Evolutionary conservation across 2,329 filamentous ascomycete genomes (phyloP).

Genomic region (Gremmenia infestans): DNA sequence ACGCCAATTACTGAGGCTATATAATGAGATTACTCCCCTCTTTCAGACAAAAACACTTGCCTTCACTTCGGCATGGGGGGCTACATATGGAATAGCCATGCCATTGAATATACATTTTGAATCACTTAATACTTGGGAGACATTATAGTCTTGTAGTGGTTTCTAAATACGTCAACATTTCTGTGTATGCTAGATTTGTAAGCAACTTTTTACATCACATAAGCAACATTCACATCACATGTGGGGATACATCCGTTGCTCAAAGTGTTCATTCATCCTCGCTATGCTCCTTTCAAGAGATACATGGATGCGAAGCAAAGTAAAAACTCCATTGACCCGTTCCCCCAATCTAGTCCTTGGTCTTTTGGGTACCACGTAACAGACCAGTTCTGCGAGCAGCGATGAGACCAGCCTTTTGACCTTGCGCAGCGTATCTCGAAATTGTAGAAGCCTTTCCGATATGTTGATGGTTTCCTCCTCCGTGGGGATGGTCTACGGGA

Average conservation of each 20-base stretch:
- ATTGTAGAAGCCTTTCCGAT: constrained; percentile 97
- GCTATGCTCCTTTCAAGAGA: constrained; percentile 30
- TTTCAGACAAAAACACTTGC: no score
- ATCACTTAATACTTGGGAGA: no score
- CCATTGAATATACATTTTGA: no score
- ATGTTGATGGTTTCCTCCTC: constrained; percentile 99
- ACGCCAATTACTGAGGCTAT: no score
- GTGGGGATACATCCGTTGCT: background rate
- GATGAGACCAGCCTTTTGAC: constrained; percentile 99
- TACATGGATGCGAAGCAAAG: constrained; percentile 33
- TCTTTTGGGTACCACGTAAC: constrained; percentile 99
- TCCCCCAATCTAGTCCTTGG: constrained; percentile 70
- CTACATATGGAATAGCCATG: no score
- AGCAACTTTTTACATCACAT: background rate
- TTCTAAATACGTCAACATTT: no score
- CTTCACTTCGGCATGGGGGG: no score
- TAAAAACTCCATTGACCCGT: constrained; percentile 27
- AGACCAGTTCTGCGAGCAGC: constrained; percentile 99
- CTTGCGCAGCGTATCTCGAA: constrained; percentile 92
- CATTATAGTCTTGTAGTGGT: no score
- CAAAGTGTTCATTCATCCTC: constrained; percentile 29
- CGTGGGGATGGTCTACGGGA: constrained; percentile 98
- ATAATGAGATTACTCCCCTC: no score
- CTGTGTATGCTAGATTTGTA: no score
- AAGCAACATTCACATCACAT: background rate